Percentiles rank a stretch among this genome's conserved stretches.
Evolutionary conservation across 2,329 filamentous ascomycete genomes (phyloP).

Genomic region (Beauveria asiatica): DNA sequence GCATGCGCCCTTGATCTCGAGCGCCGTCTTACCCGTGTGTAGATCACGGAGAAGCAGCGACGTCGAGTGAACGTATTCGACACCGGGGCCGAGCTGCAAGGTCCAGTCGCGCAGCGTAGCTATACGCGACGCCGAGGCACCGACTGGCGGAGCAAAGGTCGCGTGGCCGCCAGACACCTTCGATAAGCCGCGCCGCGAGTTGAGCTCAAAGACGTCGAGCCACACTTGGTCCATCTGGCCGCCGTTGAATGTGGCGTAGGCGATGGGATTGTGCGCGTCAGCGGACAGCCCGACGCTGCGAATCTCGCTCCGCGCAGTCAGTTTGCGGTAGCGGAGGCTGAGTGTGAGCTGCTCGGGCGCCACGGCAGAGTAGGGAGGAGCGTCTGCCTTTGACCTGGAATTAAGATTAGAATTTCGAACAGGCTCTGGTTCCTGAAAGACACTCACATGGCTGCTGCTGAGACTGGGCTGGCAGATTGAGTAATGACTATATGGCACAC

Average conservation of each 20-base stretch:
- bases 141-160: slow-evolving; percentile 18
- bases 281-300: slow-evolving; percentile 23
- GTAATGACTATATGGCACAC: not conserved
- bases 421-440: too few species aligned
- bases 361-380: slow-evolving; percentile 1
- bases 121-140: slow-evolving; percentile 14
- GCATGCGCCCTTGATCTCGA: slow-evolving; percentile 24
- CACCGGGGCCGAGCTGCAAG: slow-evolving; percentile 21
- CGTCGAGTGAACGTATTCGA: slow-evolving; percentile 23
- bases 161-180: slow-evolving; percentile 25
- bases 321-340: slow-evolving; percentile 20
- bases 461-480: not conserved
- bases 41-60: slow-evolving; percentile 25
- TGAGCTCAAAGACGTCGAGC: slow-evolving; percentile 27
- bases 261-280: slow-evolving; percentile 15
- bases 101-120: slow-evolving; percentile 25
- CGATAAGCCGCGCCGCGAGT: slow-evolving; percentile 19
- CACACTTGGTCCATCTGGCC: slow-evolving; percentile 24
- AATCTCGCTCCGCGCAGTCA: slow-evolving; percentile 24
- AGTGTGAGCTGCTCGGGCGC: slow-evolving; percentile 16
- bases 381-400: not conserved
- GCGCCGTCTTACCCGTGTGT: slow-evolving; percentile 21
- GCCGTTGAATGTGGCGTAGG: slow-evolving; percentile 24
- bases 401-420: not conserved
- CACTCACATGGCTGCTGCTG: not conserved